Evolutionary conservation across 768 basidiomycete species (phyloP).

Genomic region (Baorangia bicolor): DNA sequence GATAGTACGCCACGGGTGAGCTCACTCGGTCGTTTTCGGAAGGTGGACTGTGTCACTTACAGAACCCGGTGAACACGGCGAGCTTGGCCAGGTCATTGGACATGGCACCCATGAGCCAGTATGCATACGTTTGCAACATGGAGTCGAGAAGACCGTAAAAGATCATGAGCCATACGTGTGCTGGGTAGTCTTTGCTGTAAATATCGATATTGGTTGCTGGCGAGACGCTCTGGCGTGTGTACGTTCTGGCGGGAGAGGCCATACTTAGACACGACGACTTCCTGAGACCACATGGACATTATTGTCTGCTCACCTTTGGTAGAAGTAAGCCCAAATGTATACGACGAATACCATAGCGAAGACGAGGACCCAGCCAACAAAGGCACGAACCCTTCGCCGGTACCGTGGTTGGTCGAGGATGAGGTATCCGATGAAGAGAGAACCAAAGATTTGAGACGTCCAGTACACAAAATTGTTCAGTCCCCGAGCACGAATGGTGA

Average conservation of each 20-base stretch:
- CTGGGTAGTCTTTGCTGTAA: slow-evolving; percentile 51
- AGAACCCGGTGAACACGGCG: slow-evolving; percentile 80
- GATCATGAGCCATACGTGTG: slow-evolving; percentile 62
- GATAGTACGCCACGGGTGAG: not conserved
- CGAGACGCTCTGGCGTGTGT: slow-evolving; percentile 55
- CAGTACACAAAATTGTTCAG: slow-evolving; percentile 82
- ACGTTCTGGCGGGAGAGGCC: slow-evolving; percentile 27
- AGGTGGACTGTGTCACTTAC: slow-evolving; percentile 42
- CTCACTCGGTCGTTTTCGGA: not conserved
- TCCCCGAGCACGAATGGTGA: slow-evolving; percentile 77
- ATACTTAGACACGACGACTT: not conserved
- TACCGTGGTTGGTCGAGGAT: slow-evolving; percentile 61
- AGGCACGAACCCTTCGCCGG: slow-evolving; percentile 67
- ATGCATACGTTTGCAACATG: slow-evolving; percentile 83
- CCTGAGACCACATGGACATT: not conserved
- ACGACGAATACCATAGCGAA: slow-evolving; percentile 64
- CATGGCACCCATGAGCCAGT: slow-evolving; percentile 88
- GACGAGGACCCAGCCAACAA: slow-evolving; percentile 65
- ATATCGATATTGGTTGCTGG: slow-evolving; percentile 53
- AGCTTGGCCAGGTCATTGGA: slow-evolving; percentile 79
- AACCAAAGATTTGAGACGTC: slow-evolving; percentile 75
- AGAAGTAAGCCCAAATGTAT: slow-evolving; percentile 78
- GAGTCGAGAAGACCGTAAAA: slow-evolving; percentile 77
- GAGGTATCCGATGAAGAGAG: slow-evolving; percentile 61
- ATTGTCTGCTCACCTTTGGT: slow-evolving; percentile 55